Evolutionary conservation across 208 protist species (phyloP), one percentile per base, ranked within the genome.

Genomic region (Acanthamoeba culbertsoni): DNA sequence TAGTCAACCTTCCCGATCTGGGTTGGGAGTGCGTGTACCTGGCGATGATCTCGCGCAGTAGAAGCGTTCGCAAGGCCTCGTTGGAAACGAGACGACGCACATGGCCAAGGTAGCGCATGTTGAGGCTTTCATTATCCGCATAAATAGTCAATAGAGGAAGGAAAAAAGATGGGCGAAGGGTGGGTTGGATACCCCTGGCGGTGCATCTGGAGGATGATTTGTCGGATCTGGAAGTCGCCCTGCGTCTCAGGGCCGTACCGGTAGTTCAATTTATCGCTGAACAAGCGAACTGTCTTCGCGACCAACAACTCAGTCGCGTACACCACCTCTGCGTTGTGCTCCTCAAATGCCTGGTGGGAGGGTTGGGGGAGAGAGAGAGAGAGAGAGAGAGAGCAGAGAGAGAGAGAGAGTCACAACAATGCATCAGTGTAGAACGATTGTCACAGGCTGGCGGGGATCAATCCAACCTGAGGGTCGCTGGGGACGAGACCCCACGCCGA

Each of bases 201-300:
- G 33, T 82, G 71, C 42, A 82, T 35, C 35, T 82, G 71, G 8
- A 55, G 71, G n/a, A 82, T 82, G 71, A 82, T 82, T 43, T 53
- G 71, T 3, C 71, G 71, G 35, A 82, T 82, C 43, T 82, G 71
- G 43, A 82, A 82, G 71, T 16, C 53, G 71, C 71, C n/a, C 71
- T 82, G 42, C 37, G 53, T 43, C 23, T 82, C 71, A 26, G 71
- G 43, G 43, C 71, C 43, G 42, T 82, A 82, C 42, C 71, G 71
- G 71, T 53, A 82, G 71, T 82, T 82, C 42, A 82, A 43, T 43
- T 82, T 82, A 43, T 82, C 71, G n/a, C 71, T 82, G 71, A 82
- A 82, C 12, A 55, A 31, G 8, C 71, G 71, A 26, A 82, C 71
- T 26, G 53, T 53, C 71, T 82, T 82, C n/a, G 71, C 63, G 2